phyloP scores from a whole-genome alignment of 352 stramenopile species.

The Pythium sp. region DNA sequence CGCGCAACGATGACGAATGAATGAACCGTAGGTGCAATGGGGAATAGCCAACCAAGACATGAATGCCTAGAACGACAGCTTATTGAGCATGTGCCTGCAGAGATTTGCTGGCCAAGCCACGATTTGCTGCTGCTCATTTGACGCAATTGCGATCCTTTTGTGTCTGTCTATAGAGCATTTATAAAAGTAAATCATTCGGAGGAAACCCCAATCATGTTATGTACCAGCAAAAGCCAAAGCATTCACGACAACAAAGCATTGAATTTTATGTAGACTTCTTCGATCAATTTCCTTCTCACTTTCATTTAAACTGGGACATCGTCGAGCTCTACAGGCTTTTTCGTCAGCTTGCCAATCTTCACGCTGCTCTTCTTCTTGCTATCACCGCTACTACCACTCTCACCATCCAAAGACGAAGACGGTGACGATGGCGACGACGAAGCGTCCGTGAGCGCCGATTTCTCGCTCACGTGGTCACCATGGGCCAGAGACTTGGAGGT shows the following conservation, averaged over 20 bases:
- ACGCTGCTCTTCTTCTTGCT: neutral
- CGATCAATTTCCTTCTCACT: neutral
- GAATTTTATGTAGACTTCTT: slow-evolving; percentile 5
- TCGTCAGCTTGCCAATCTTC: neutral
- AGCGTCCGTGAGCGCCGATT: slow-evolving; percentile 17
- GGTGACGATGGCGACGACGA: slow-evolving; percentile 11
- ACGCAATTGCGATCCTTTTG: too few species aligned
- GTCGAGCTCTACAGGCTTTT: slow-evolving; percentile 3
- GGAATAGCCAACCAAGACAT: too few species aligned
- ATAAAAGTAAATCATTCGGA: neutral
- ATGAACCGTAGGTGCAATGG: too few species aligned
- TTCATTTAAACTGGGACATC: neutral
- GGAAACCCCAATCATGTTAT: too few species aligned
- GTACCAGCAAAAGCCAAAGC: neutral
- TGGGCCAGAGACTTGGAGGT: slow-evolving; percentile 23
- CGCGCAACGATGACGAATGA: too few species aligned
- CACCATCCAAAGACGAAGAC: neutral
- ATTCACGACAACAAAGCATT: neutral
- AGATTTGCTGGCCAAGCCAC: too few species aligned
- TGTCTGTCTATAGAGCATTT: too few species aligned
- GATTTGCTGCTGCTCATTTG: too few species aligned
- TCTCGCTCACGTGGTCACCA: slow-evolving; percentile 17
- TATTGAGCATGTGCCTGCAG: too few species aligned
- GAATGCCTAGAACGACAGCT: too few species aligned
- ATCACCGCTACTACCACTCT: neutral